phyloP scores from a whole-genome alignment of 2,329 filamentous ascomycete genomes.

The Phaeosphaeriaceae sp. region DNA sequence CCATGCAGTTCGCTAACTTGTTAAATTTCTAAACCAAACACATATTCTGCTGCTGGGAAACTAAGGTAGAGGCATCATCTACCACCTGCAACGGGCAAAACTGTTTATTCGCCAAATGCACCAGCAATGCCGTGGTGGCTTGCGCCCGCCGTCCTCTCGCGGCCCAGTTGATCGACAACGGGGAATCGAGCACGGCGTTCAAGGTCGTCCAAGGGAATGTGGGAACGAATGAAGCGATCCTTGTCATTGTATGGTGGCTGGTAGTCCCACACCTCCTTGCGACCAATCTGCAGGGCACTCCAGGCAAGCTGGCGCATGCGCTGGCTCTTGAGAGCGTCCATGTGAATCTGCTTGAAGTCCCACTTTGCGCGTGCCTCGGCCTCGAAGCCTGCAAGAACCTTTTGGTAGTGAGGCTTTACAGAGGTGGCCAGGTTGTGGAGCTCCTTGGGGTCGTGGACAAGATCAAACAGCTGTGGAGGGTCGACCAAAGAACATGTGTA shows the following conservation, averaged over 20 bases:
- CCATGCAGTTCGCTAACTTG: background rate
- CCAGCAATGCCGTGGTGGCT: slow-evolving; percentile 46
- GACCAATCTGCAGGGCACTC: slow-evolving; percentile 76
- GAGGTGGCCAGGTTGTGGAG: slow-evolving; percentile 70
- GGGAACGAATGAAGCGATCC: slow-evolving; percentile 78
- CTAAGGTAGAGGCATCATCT: background rate
- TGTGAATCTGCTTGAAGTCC: slow-evolving; percentile 80
- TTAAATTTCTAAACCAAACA: background rate
- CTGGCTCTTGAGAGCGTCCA: slow-evolving; percentile 77
- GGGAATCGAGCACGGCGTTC: slow-evolving; percentile 79
- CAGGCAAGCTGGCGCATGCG: slow-evolving; percentile 80
- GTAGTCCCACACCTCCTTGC: slow-evolving; percentile 79
- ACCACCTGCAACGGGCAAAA: background rate
- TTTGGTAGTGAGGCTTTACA: slow-evolving; percentile 46
- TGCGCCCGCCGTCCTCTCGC: slow-evolving; percentile 40
- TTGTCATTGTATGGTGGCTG: slow-evolving; percentile 75
- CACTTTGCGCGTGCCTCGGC: slow-evolving; percentile 77
- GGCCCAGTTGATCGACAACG: slow-evolving; percentile 55
- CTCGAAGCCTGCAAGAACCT: slow-evolving; percentile 67
- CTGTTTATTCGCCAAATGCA: slow-evolving; percentile 40
- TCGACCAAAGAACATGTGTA: slow-evolving; percentile 87
- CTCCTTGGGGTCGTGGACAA: slow-evolving; percentile 77
- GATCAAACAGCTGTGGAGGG: slow-evolving; percentile 83
- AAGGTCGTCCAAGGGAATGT: slow-evolving; percentile 80
- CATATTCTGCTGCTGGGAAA: background rate